phyloP scores from a whole-genome alignment of 139 green algal genomes.

The Cymbomonas tetramitiformis region DNA sequence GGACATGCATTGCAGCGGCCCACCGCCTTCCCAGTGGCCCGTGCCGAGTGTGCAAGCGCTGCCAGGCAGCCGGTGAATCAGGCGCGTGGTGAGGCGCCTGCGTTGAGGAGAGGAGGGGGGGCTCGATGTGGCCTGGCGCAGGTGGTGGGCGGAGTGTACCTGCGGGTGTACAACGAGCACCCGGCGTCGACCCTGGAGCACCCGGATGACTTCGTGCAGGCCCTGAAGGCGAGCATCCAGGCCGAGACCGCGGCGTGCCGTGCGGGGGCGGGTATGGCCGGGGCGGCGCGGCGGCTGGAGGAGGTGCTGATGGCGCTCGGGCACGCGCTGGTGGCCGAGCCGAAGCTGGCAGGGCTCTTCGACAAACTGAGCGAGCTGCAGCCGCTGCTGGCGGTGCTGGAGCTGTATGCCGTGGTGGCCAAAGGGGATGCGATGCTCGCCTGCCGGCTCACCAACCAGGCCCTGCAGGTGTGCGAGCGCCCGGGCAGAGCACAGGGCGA shows the following conservation, averaged over 20 bases:
- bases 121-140: too few relatives aligned
- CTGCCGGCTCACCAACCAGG: too few relatives aligned
- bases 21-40: too few relatives aligned
- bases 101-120: too few relatives aligned
- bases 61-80: too few relatives aligned
- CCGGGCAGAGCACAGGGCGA: too few relatives aligned
- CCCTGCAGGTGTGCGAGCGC: too few relatives aligned
- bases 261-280: background rate
- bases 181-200: conserved; percentile 21
- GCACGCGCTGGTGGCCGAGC: conserved; percentile 40
- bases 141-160: conserved; percentile 72
- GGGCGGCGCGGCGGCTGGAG: conserved; percentile 27
- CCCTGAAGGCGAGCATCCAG: background rate
- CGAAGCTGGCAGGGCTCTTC: conserved; percentile 55
- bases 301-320: conserved; percentile 32
- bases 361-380: conserved; percentile 42
- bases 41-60: too few relatives aligned
- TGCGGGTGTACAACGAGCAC: conserved; percentile 65
- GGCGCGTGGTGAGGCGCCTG: too few relatives aligned
- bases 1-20: too few relatives aligned
- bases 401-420: background rate
- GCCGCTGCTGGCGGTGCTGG: conserved; percentile 56
- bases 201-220: too few relatives aligned
- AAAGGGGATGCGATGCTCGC: background rate
- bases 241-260: background rate